Base-by-base conservation (phyloP, 83 land plant genomes). In the Picea abies region DNA sequence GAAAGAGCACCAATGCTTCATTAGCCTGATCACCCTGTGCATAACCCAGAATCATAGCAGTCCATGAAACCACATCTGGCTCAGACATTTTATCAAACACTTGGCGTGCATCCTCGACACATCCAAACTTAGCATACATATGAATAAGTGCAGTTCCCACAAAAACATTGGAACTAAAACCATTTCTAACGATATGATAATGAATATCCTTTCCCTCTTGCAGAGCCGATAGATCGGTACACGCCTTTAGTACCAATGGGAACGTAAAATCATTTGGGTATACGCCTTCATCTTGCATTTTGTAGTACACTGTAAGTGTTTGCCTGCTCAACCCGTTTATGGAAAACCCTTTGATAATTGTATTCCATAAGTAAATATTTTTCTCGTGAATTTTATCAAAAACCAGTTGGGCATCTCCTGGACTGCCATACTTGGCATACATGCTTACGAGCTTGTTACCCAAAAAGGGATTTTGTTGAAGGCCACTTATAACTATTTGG, bases 41-140 rank as follows among this genome's bases (percentile, higher is more conserved):
- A 72, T 84, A 87, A 35, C 88, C 88, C 20, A 86, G 75, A 19
- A 91, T 84, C 87, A 91, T 82, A 0, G 93, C 75, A 12, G 93
- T 91, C 93, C 93, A 91, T 78, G 81, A 84, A 71, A 91, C 82
- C 3, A 89, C 91, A 73, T 91, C 93, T 65, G 78, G 35, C 20
- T 73, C 19, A 14, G 60, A 15, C 88, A 91, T 91, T 76, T 52
- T 26, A 81, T 85, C 83, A 70, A 70, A 70, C 47, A 70, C 47
- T 17, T 70, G 35, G 22, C 22, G 75, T 70, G 75, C 75, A 70
- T 70, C 75, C 3, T 70, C 75, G 35, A 70, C 17, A 26, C 75
- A 35, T 70, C 47, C 47, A 17, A 70, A 37, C 1, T 70, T 70
- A 70, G 39, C 75, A 37, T 70, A 70, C 75, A 37, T 70, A 17